These are phyloP conservation scores for Gymnopus androsaceus DNA, from an alignment of 1,284 basidiomycete species.

Conservation along the genomic window DNA sequence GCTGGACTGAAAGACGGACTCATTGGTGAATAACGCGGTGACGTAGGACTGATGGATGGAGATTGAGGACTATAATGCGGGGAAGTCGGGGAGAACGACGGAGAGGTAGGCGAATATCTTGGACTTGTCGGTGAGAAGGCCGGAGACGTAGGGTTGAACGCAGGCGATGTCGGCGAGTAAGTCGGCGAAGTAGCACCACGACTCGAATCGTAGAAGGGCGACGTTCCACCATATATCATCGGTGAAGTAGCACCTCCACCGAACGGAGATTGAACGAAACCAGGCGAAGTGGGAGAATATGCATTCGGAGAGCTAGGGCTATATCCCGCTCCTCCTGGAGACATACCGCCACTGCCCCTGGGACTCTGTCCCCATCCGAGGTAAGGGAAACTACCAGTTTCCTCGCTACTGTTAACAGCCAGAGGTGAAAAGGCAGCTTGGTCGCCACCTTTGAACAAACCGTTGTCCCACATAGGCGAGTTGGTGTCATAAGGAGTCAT, in stretches of 20 bases:
- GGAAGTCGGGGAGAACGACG: constrained; percentile 84
- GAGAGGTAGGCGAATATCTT: constrained; percentile 82
- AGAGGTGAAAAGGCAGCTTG: constrained; percentile 94
- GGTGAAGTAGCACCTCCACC: constrained; percentile 74
- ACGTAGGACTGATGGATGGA: constrained; percentile 84
- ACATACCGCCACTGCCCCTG: constrained; percentile 77
- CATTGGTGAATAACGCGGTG: constrained; percentile 82
- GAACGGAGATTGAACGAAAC: constrained; percentile 83
- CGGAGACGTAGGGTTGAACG: constrained; percentile 78
- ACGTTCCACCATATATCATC: constrained; percentile 77
- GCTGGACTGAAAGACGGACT: constrained; percentile 87
- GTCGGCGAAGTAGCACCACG: constrained; percentile 77
- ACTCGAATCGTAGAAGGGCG: constrained; percentile 76
- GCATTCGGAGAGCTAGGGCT: constrained; percentile 82
- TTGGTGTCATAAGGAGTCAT: constrained; percentile 96
- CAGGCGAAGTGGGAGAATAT: constrained; percentile 86
- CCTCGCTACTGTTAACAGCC: constrained; percentile 85
- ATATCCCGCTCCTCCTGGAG: constrained; percentile 75
- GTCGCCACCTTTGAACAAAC: constrained; percentile 72
- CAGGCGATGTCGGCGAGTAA: constrained; percentile 84
- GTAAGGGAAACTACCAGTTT: constrained; percentile 71
- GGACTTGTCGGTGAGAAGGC: constrained; percentile 90
- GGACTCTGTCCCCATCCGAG: constrained; percentile 84
- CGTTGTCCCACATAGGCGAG: constrained; percentile 79
- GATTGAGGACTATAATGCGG: constrained; percentile 82